Conservation (phyloP, 257 asterid species). For the Rehmannia glutinosa region DNA sequence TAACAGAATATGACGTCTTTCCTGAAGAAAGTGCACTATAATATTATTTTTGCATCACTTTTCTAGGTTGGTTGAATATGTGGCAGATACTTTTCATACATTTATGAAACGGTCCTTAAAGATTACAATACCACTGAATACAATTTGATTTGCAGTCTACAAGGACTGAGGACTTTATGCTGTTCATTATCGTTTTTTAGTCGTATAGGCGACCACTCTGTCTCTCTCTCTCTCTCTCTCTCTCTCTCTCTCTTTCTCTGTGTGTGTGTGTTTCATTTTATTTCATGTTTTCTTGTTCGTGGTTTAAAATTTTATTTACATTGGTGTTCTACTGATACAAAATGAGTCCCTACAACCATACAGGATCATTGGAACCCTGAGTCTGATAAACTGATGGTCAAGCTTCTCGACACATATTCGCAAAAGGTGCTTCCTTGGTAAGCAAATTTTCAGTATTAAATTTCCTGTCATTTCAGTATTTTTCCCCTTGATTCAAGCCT, state of each 20-base stretch:
- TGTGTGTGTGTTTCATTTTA: neutral
- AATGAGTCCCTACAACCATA: slow-evolving; percentile 13
- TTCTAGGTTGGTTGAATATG: neutral
- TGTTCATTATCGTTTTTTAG: too few relatives aligned
- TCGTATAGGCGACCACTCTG: neutral
- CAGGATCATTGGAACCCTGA: slow-evolving; percentile 58
- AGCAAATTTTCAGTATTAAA: slow-evolving; percentile 8
- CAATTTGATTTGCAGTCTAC: slow-evolving; percentile 9
- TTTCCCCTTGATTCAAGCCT: neutral
- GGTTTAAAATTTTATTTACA: slow-evolving; percentile 10
- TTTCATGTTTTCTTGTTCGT: neutral
- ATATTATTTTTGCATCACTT: slow-evolving; percentile 2
- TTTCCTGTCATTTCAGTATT: slow-evolving; percentile 1
- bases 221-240: neutral
- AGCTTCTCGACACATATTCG: slow-evolving; percentile 76
- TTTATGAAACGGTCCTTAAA: neutral
- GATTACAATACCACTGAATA: neutral
- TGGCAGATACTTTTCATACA: neutral
- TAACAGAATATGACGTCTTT: neutral
- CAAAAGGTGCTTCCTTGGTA: slow-evolving; percentile 81
- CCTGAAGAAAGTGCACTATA: neutral
- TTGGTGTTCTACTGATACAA: slow-evolving; percentile 18
- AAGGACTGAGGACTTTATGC: neutral
- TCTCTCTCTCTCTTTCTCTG: neutral
- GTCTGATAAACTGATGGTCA: slow-evolving; percentile 38